Evolutionary conservation across 257 asterid genomes (phyloP), one percentile per base, ranked within the genome.

Genomic region (Przewalskia tangutica): DNA sequence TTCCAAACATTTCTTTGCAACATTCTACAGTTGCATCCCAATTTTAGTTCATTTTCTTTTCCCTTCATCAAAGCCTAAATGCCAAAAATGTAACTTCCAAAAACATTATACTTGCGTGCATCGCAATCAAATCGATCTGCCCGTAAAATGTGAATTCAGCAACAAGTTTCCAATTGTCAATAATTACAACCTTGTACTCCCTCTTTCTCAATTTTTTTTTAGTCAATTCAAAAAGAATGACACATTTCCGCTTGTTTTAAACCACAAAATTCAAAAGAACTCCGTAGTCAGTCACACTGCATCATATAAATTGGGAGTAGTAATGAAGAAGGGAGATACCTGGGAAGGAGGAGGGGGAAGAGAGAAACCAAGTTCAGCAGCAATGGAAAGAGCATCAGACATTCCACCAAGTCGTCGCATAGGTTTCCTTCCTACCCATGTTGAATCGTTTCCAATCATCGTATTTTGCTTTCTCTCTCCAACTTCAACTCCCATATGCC

Each of bases 361-460:
- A 77, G 97, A 87, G 89, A 87, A 95, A 2, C 99, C 99, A 38
- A 95, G 93, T 84, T 95, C 97, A 65, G 97, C 88, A 83, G 98
- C 98, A 84, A 95, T 90, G 71, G 95, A 91, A 77, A 93, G 97
- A 38, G 99, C 97, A 88, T 95, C 99, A 48, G 97, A 95, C 98
- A 95, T 88, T 17, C 99, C 99, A 44, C 98, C 98, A 1, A 93
- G 91, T 81, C 97, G 89, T 84, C 97, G 85, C 84, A 91, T 81
- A 8, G 99, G 93, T 86, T 94, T 95, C 82, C 91, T 90, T 46
- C 98, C 97, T 54, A 95, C 99, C 99, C 98, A 95, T 9, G 97
- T 75, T 11, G 91, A 75, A 77, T 93, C 97, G 89, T 89, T 84
- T 66, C 94, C 93, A 89, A 88, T 89, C 65, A 78, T 38, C 81